phyloP scores from a whole-genome alignment of 352 stramenopile species.

The Phytopythium litorale region DNA sequence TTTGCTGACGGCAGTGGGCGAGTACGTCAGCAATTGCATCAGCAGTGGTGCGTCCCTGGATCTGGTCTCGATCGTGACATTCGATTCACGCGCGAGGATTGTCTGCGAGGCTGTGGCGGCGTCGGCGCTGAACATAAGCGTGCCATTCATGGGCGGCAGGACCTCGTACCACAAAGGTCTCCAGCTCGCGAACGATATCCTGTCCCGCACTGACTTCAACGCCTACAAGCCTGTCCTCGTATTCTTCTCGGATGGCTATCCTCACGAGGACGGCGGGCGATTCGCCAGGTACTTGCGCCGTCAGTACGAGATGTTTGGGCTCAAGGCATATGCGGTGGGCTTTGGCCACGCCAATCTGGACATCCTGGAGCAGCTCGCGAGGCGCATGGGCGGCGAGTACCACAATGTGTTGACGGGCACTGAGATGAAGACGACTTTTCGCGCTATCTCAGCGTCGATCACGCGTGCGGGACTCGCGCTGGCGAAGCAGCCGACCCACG shows the following conservation, averaged over 20 bases:
- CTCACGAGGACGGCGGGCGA: no score
- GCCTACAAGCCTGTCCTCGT: constrained; percentile 65
- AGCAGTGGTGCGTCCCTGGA: constrained; percentile 44
- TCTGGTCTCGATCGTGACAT: constrained; percentile 76
- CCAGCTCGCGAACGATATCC: constrained; percentile 53
- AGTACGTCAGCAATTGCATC: constrained; percentile 70
- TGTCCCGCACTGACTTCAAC: constrained; percentile 65
- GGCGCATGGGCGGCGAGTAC: constrained; percentile 56
- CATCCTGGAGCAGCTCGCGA: constrained; percentile 49
- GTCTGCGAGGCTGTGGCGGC: neutral
- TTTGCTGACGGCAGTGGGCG: constrained; percentile 51
- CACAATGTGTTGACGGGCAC: constrained; percentile 54
- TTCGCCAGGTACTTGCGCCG: no score
- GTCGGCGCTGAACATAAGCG: no score
- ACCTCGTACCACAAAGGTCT: constrained; percentile 53
- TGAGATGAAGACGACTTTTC: constrained; percentile 74
- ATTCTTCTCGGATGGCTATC: constrained; percentile 81
- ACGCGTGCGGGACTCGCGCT: constrained; percentile 20
- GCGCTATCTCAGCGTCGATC: constrained; percentile 65
- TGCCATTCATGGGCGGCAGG: no score
- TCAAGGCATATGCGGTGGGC: constrained; percentile 64
- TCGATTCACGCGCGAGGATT: constrained; percentile 25
- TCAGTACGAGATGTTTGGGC: constrained; percentile 57
- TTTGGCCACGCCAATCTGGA: constrained; percentile 65
- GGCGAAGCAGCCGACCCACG: neutral